These are phyloP conservation scores for Avena insularis DNA, from an alignment of 176 grass and related monocot species.

Conservation along the genomic window DNA sequence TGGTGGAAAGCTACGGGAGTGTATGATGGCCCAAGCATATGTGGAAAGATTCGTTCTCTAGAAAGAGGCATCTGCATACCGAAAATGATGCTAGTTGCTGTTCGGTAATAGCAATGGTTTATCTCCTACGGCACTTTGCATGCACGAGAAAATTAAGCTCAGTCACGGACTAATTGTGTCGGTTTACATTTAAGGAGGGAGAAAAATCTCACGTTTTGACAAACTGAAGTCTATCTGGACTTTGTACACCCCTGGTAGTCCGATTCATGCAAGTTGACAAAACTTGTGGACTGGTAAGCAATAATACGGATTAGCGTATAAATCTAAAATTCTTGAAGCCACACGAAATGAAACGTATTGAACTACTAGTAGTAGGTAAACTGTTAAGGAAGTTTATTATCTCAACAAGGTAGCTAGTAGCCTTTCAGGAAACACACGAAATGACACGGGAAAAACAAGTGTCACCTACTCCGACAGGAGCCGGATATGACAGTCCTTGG, in stretches of 20 bases:
- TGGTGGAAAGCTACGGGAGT: slow-evolving; percentile 29
- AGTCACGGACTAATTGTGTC: background rate
- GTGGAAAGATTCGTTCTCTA: background rate
- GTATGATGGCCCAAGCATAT: slow-evolving; percentile 42
- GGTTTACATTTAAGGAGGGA: background rate
- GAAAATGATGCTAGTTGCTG: slow-evolving; percentile 34
- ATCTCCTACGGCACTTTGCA: background rate
- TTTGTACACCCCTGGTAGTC: background rate
- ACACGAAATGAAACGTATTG: background rate
- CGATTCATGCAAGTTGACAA: background rate
- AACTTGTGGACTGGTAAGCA: background rate
- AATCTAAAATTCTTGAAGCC: background rate
- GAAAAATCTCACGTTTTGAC: background rate
- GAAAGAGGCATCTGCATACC: background rate
- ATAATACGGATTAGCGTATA: background rate
- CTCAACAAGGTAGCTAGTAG: background rate
- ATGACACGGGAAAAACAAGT: slow-evolving; percentile 18
- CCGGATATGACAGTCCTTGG: slow-evolving; percentile 14
- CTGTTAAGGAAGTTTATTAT: background rate
- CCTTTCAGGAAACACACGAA: slow-evolving; percentile 30
- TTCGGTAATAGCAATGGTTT: background rate
- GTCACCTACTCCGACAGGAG: slow-evolving; percentile 36
- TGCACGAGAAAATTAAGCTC: background rate
- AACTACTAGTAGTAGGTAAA: background rate
- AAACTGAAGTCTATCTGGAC: background rate